A percentile compares a stretch with the other conserved stretches of the same genome.
Conservation (phyloP, 1,139 yeast species). For the Candida albicans region DNA sequence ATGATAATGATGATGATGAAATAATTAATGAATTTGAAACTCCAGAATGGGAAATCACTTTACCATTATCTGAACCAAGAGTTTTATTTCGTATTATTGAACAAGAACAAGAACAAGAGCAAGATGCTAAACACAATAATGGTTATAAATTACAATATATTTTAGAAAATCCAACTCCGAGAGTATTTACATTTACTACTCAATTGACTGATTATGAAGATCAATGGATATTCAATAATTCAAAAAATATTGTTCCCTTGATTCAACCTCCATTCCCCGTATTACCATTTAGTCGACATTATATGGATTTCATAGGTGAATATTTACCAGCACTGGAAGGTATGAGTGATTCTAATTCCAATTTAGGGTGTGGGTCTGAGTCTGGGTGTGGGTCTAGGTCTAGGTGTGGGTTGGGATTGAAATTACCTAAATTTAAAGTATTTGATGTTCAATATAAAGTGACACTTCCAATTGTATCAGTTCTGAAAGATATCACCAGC, state of each 20-base stretch:
- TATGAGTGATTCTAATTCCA: slow-evolving; percentile 2
- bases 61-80: slow-evolving; percentile 72
- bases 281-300: slow-evolving; percentile 59
- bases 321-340: slow-evolving; percentile 15
- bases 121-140: slow-evolving; percentile 15
- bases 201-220: slow-evolving; percentile 26
- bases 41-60: slow-evolving; percentile 46
- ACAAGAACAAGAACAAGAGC: too few species aligned
- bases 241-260: slow-evolving; percentile 28
- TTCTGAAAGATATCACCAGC: slow-evolving; percentile 29
- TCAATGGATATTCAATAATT: slow-evolving; percentile 33
- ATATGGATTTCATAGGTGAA: slow-evolving; percentile 38
- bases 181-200: slow-evolving; percentile 64
- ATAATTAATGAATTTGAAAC: slow-evolving; percentile 27
- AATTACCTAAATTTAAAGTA: slow-evolving; percentile 58
- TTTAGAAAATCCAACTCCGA: slow-evolving; percentile 73
- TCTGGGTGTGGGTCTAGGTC: too few species aligned
- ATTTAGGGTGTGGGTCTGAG: too few species aligned
- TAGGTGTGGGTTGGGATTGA: too few species aligned
- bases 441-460: slow-evolving; percentile 69
- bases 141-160: slow-evolving; percentile 43
- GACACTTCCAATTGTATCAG: slow-evolving; percentile 55
- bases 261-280: slow-evolving; percentile 46
- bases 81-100: slow-evolving; percentile 50
- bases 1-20: too few species aligned